Base-by-base conservation (phyloP, 257 asterid genomes). In the Solanum lycopersicoides region DNA sequence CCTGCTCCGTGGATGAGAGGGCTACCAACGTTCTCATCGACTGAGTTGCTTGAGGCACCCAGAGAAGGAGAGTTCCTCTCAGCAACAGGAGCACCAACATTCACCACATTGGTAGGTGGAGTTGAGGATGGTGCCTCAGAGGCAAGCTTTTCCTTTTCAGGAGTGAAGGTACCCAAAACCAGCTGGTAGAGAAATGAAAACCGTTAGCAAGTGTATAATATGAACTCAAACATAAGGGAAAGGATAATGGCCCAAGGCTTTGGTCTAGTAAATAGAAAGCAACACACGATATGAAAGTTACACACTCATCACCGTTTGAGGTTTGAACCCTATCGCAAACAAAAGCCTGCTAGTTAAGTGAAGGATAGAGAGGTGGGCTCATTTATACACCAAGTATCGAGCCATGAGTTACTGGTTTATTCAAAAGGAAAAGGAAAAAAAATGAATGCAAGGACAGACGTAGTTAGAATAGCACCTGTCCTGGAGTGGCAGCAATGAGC, bases 161-260 rank as follows among this genome's bases (percentile, higher is more conserved):
- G 94, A 83, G 94, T 91, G 92, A 95, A 96, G 93, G 97, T 96
- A 42, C 98, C 97, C 6, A 95, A 96, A 13, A 96, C 89, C 75
- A 96, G 94, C 98, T 96, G 95, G 83, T 45, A 34, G 77, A 66
- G 66, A 82, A 68, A 25, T 42, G 65, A 84, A 72, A 86, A 21
- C 14, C 6, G 2, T 37, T 3, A 45, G 21, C n/a, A 21, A 45
- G 7, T 12, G 30, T 8, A 30, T 21, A 68, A 28, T 28, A 3
- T 12, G 37, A 7, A 68, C 20, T 68, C 75, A 68, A 30, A 68
- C 39, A 68, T 30, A 12, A 68, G 21, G 75, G 23, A 2, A 68
- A 68, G 3, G 9, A 68, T 28, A 28, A 28, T 3, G 75, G 5
- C 12, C 75, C 75, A 30, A 13, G 75, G 75, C 21, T 68, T 30